These are phyloP conservation scores for Fraxinus greggii DNA, from an alignment of 305 asterid species.

Conservation along the genomic window DNA sequence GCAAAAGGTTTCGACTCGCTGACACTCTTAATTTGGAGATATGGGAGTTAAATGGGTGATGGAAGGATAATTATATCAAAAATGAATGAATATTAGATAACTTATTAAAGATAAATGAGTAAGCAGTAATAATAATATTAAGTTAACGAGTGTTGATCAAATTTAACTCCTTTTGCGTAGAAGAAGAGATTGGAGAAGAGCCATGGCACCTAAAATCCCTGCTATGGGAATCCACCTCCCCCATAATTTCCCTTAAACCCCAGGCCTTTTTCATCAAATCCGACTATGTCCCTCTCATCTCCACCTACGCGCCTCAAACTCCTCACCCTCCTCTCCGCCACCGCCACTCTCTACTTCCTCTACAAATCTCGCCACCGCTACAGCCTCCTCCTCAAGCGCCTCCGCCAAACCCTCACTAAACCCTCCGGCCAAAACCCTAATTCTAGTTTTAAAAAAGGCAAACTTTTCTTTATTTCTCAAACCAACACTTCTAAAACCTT, in stretches of 20 bases:
- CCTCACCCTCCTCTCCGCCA: slow-evolving; percentile 73
- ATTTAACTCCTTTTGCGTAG: too few relatives aligned
- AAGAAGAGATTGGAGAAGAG: too few relatives aligned
- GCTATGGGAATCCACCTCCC: background rate
- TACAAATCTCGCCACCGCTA: slow-evolving; percentile 79
- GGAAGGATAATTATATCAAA: too few relatives aligned
- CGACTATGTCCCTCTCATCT: slow-evolving; percentile 48
- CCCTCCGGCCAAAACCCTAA: slow-evolving; percentile 16
- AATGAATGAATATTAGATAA: too few relatives aligned
- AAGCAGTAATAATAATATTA: too few relatives aligned
- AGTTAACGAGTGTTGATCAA: too few relatives aligned
- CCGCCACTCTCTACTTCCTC: slow-evolving; percentile 68
- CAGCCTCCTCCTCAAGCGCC: slow-evolving; percentile 42
- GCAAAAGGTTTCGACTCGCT: too few relatives aligned
- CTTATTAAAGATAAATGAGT: too few relatives aligned
- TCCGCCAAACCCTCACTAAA: slow-evolving; percentile 23
- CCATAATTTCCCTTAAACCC: slow-evolving; percentile 1
- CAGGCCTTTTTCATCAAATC: background rate
- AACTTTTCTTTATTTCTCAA: slow-evolving; percentile 70
- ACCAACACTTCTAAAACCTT: slow-evolving; percentile 77
- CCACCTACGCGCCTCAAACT: slow-evolving; percentile 59
- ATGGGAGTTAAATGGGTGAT: too few relatives aligned
- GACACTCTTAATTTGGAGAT: too few relatives aligned
- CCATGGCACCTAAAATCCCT: too few relatives aligned
- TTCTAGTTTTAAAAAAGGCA: slow-evolving; percentile 47